phyloP scores from a whole-genome alignment of 345 rosid species.

The Xanthoceras sorbifolium region DNA sequence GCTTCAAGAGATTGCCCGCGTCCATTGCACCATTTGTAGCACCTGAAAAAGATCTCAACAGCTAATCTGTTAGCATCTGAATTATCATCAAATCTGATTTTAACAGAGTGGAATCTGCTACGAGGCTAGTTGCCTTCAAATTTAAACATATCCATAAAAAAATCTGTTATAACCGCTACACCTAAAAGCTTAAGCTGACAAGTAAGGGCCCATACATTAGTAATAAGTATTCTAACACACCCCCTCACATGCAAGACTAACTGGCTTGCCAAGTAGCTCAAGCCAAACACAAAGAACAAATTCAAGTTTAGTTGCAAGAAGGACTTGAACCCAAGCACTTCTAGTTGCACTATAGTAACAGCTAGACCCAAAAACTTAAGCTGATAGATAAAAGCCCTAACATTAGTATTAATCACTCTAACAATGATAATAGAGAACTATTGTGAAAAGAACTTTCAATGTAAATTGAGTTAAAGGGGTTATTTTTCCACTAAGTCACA shows the following conservation, averaged over 20 bases:
- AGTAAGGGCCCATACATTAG: neutral
- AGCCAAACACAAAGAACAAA: too few relatives aligned
- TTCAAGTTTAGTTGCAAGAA: too few relatives aligned
- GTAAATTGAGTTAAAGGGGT: neutral
- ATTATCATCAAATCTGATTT: constrained; percentile 9
- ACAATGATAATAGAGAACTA: neutral
- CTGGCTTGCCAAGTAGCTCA: too few relatives aligned
- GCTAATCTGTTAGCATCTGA: neutral
- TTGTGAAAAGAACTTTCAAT: constrained; percentile 1
- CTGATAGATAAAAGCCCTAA: neutral
- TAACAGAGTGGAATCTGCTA: neutral
- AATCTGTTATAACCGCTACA: neutral
- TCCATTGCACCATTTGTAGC: constrained; percentile 99
- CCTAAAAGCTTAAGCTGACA: neutral
- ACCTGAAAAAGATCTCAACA: constrained; percentile 52
- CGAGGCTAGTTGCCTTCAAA: constrained; percentile 2
- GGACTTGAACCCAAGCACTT: too few relatives aligned
- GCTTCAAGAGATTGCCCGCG: constrained; percentile 97
- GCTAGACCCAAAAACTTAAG: neutral
- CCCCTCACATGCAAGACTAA: too few relatives aligned
- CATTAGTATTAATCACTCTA: neutral
- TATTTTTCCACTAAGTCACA: neutral
- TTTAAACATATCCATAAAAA: neutral
- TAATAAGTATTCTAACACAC: neutral
- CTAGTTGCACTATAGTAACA: neutral